Conservation (phyloP, 2,329 filamentous ascomycete species). For the Sporothrix curviconia region DNA sequence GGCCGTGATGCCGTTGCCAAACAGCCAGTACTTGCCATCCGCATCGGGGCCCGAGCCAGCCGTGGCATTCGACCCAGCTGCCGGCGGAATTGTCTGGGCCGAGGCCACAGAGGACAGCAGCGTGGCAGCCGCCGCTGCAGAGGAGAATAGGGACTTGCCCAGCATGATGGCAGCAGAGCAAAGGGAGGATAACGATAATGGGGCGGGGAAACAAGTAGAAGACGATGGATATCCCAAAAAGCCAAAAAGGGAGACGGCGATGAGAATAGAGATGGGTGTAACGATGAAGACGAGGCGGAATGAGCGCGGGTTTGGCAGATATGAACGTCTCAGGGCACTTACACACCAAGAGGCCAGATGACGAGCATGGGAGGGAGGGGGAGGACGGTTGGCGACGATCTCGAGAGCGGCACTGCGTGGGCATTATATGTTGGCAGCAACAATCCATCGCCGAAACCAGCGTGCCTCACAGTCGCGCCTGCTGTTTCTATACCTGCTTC, state of each 20-base stretch:
- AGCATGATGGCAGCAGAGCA: neutral
- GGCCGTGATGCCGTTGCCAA: constrained; percentile 58
- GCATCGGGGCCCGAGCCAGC: constrained; percentile 39
- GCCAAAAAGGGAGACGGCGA: no score
- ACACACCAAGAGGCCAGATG: neutral
- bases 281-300: neutral
- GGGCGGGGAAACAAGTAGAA: neutral
- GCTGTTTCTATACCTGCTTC: neutral
- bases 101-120: neutral
- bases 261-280: neutral
- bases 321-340: neutral
- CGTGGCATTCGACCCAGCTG: neutral
- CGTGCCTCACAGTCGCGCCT: neutral
- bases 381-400: neutral
- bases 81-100: neutral
- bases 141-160: neutral
- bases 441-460: neutral
- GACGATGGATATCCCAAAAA: neutral
- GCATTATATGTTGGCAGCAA: neutral
- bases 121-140: neutral
- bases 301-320: neutral
- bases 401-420: neutral
- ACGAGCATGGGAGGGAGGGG: neutral
- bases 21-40: constrained; percentile 66
- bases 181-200: neutral